Base-by-base conservation (phyloP, 768 basidiomycete genomes). In the Kwoniella europaea region DNA sequence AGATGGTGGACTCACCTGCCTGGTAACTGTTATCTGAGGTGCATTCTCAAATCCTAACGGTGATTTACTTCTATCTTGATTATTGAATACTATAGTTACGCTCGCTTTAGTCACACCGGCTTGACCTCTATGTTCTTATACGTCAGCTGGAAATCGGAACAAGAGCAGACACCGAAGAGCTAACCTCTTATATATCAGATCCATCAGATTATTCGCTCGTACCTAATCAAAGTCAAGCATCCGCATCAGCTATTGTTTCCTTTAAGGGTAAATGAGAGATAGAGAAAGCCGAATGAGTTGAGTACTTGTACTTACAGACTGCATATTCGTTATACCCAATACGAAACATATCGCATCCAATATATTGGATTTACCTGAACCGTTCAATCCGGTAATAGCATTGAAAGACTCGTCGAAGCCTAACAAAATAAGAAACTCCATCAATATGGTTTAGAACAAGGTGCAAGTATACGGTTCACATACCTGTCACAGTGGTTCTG, bases 261-360 rank as follows among this genome's bases (percentile, higher is more conserved):
- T 22, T 54, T 2, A 54, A 2, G 9, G 7, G 10, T 54, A 18
- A 9, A 54, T 10, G 53, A 9, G 53, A 18, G 16, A 24, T 24
- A 24, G 24, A 24, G 24, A 24, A 24, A 35, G 35, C 35, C 4
- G 35, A 35, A 35, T 24, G 4, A 0, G 7, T 7, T 35, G 35
- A 35, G 3, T 35, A 7, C 7, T 35, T 35, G 3, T 35, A 61
- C 88, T 65, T 72, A 92, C 95, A 72, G 91, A 90, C n/a, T 91
- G 86, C 91, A 98, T 92, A 83, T 98, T 98, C 2, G 95, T 98
- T 75, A 98, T 92, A 16, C 97, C 97, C 20, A 99, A 87, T 16
- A 98, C 97, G 82, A 99, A 99, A 85, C 95, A 97, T 84, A 98
- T 98, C 69, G 97, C 95, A 86, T 99, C 97, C 73, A 99, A 89